A percentile compares a stretch with the other conserved stretches of the same genome.
These are phyloP conservation scores for Taiozyma sp. DNA, from an alignment of 1,139 yeast species.

Conservation along the genomic window DNA sequence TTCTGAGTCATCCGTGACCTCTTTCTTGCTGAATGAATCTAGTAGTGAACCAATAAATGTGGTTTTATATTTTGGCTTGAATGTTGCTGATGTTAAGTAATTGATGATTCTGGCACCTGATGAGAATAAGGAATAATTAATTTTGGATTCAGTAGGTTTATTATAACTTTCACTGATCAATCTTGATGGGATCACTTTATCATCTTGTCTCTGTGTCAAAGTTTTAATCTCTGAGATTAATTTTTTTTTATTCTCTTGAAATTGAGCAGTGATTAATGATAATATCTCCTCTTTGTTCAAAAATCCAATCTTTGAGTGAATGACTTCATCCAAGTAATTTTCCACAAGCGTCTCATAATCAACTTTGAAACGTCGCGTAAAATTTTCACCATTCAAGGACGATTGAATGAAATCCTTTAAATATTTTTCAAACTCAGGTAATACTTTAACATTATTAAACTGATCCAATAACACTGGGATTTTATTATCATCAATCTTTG, in stretches of 20 bases:
- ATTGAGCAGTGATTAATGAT: constrained; percentile 14
- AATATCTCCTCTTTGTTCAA: constrained; percentile 18
- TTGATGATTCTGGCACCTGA: constrained; percentile 23
- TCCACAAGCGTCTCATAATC: constrained; percentile 12
- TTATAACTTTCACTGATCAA: neutral
- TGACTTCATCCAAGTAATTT: constrained; percentile 14
- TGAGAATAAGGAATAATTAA: constrained; percentile 16
- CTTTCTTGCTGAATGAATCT: neutral
- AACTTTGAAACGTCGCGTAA: constrained; percentile 8
- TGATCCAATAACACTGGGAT: constrained; percentile 18
- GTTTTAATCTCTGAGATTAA: constrained; percentile 19
- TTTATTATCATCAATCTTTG: constrained; percentile 5
- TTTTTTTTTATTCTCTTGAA: constrained; percentile 19
- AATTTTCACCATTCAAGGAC: constrained; percentile 1
- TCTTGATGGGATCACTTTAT: neutral
- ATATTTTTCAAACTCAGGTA: constrained; percentile 20
- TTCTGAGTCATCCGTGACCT: constrained; percentile 1
- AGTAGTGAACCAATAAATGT: neutral
- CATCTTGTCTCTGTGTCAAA: constrained; percentile 1
- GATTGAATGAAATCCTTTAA: constrained; percentile 10
- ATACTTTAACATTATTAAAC: constrained; percentile 12
- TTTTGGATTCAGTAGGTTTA: constrained; percentile 4
- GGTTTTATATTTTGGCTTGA: constrained; percentile 11
- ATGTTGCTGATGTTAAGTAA: constrained; percentile 19
- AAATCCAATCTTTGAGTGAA: constrained; percentile 16